Base-by-base conservation (phyloP, 345 rosid species). In the Populus davidiana region DNA sequence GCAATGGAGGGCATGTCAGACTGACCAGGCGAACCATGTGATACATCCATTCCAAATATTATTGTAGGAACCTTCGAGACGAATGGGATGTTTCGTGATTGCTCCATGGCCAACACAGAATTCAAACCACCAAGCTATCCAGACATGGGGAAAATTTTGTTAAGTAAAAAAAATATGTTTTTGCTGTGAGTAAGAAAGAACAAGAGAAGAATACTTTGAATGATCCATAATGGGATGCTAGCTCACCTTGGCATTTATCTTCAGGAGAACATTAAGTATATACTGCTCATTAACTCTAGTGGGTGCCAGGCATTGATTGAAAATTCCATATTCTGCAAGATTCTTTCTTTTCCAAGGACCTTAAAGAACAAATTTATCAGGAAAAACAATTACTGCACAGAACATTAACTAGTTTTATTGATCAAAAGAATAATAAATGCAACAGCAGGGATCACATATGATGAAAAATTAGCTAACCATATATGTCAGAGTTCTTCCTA, bases 281-380 rank as follows among this genome's bases (percentile, higher is more conserved):
- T 81, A 81, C 54, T 72, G 80, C 36, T 81, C 80, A 72, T 69
- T 81, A 14, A 81, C 65, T 56, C 70, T 66, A 23, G 35, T 33
- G 10, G 83, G 83, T 5, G 80, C 62, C 47, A 76, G 64, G 54
- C 80, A 81, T 29, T 77, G 83, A 9, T 72, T 81, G 64, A 81
- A 67, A 67, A 81, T 81, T 67, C 80, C 83, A 67, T 72, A 81
- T 56, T 81, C 83, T 18, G 77, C 71, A 27, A 81, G 77, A 43
- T 67, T 75, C 71, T 81, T 81, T 62, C 65, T 67, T 27, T 81
- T 81, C 83, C 83, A 81, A 38, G 77, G 80, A 68, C 83, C 83
- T 72, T 62, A 29, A 69, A 38, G 29, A 71, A 0, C 18, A 44
- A 41, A 11, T 36, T 23, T 23, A 70, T 23, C 29, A 41, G 20